These are phyloP conservation scores for Fomitopsis pulvina DNA, from an alignment of 768 basidiomycete genomes.

Conservation along the genomic window DNA sequence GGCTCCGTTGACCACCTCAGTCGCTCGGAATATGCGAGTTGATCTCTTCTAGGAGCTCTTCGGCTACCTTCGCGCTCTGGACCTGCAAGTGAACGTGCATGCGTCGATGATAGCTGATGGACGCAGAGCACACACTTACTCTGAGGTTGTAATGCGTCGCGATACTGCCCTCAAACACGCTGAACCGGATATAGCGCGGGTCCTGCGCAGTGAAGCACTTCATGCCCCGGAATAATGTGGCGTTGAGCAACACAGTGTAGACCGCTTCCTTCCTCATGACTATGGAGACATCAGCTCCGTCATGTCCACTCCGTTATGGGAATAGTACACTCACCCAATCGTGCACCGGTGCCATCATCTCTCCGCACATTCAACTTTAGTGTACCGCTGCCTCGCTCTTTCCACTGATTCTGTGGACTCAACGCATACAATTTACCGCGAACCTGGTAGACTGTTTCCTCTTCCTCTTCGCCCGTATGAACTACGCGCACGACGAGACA, in stretches of 20 bases:
- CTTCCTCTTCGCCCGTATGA: conserved; percentile 76
- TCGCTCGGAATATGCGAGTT: conserved; percentile 34
- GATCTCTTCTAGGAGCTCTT: conserved; percentile 56
- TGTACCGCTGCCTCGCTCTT: conserved; percentile 68
- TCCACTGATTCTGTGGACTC: conserved; percentile 57
- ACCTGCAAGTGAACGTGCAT: conserved; percentile 34
- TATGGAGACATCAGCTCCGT: conserved; percentile 20
- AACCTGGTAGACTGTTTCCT: conserved; percentile 68
- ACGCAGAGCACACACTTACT: conserved; percentile 40
- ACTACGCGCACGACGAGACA: conserved; percentile 31
- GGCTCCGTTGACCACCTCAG: neutral
- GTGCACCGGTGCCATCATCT: conserved; percentile 60
- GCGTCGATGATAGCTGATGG: neutral
- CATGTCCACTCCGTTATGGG: neutral
- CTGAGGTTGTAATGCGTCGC: conserved; percentile 71
- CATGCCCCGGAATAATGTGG: conserved; percentile 76
- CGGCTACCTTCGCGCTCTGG: conserved; percentile 62
- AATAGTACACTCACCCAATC: conserved; percentile 45
- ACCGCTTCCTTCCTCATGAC: conserved; percentile 88
- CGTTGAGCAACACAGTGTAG: conserved; percentile 65
- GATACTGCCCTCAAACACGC: conserved; percentile 54
- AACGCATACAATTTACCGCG: conserved; percentile 71
- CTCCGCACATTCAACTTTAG: conserved; percentile 63
- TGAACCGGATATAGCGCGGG: conserved; percentile 73
- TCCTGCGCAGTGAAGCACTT: conserved; percentile 65